A percentile compares a stretch with the other conserved stretches of the same genome.
phyloP scores from a whole-genome alignment of 169 alveolate genomes.

The Blepharisma undulans region DNA sequence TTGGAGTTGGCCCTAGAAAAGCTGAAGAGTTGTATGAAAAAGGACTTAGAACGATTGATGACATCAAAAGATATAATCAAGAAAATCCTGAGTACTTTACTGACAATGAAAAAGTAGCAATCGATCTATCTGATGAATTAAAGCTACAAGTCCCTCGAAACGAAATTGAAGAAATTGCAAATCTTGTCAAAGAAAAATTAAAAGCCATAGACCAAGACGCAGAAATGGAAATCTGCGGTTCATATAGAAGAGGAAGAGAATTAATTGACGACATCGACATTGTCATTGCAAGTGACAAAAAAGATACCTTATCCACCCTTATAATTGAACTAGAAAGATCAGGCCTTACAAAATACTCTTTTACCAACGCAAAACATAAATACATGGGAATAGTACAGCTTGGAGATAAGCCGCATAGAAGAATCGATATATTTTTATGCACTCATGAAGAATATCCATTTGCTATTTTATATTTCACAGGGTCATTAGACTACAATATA shows the following conservation, averaged over 20 bases:
- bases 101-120: neutral
- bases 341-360: neutral
- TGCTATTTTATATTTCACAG: slow-evolving; percentile 30
- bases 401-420: neutral
- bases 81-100: neutral
- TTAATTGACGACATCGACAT: neutral
- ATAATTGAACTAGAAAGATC: neutral
- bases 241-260: neutral
- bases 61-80: neutral
- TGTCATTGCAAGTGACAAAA: neutral
- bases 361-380: neutral
- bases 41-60: neutral
- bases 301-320: neutral
- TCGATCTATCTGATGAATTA: neutral
- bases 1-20: neutral
- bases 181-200: neutral
- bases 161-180: slow-evolving; percentile 18
- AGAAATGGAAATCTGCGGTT: slow-evolving; percentile 14
- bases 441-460: neutral
- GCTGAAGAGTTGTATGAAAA: neutral
- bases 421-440: slow-evolving; percentile 1
- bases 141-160: neutral
- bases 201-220: neutral
- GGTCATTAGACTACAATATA: neutral
- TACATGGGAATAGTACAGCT: slow-evolving; percentile 11